These are phyloP conservation scores for Lactarius pseudohatsudake DNA, from an alignment of 768 basidiomycete genomes.

Conservation along the genomic window DNA sequence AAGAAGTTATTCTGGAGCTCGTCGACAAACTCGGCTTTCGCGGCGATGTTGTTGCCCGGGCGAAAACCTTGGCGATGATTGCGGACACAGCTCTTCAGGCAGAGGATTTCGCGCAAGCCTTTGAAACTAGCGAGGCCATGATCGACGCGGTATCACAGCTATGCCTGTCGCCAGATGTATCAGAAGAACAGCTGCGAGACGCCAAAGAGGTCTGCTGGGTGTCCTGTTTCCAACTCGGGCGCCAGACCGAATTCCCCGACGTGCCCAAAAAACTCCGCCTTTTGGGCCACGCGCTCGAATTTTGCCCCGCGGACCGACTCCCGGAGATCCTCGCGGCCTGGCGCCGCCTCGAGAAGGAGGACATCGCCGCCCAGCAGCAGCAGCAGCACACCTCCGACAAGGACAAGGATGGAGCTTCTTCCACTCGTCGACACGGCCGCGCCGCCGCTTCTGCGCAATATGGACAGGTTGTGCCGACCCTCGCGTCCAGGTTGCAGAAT, in stretches of 20 bases:
- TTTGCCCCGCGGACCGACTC: constrained; percentile 81
- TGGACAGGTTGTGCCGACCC: constrained; percentile 37
- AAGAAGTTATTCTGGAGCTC: constrained; percentile 89
- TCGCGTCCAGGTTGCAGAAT: constrained; percentile 61
- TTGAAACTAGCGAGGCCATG: constrained; percentile 71
- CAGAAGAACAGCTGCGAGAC: constrained; percentile 48
- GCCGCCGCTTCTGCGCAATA: constrained; percentile 20
- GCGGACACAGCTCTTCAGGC: constrained; percentile 81
- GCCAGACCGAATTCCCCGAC: constrained; percentile 75
- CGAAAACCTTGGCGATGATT: constrained; percentile 86
- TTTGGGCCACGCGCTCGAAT: constrained; percentile 77
- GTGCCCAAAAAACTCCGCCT: constrained; percentile 63
- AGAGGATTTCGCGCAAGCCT: constrained; percentile 76
- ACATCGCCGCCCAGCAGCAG: constrained; percentile 44
- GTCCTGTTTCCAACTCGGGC: constrained; percentile 83
- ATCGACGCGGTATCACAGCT: constrained; percentile 58
- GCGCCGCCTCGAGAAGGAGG: constrained; percentile 71
- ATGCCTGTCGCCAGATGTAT: constrained; percentile 35
- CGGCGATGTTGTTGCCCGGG: constrained; percentile 69
- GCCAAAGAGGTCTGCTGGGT: constrained; percentile 88
- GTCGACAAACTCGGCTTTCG: constrained; percentile 83
- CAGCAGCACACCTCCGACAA: constrained; percentile 44
- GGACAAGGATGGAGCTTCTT: constrained; percentile 24
- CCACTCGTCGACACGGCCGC: constrained; percentile 29
- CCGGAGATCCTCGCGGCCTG: constrained; percentile 76